phyloP scores from a whole-genome alignment of 306 rosid species.

The Malus sieversii region DNA sequence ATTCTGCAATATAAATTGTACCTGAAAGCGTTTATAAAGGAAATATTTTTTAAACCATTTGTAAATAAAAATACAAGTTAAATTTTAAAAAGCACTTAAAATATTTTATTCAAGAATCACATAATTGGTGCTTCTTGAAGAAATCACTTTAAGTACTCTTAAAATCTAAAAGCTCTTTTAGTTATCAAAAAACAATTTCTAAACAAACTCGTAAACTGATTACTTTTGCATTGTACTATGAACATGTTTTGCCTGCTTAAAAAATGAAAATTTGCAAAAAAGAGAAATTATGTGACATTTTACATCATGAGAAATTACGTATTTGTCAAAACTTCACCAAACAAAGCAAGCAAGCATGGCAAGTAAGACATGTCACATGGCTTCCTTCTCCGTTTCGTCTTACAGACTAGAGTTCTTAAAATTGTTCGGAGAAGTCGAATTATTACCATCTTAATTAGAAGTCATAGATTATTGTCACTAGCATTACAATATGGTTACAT shows the following conservation, averaged over 20 bases:
- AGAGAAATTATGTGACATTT: neutral
- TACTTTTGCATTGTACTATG: too few relatives aligned
- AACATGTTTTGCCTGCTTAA: neutral
- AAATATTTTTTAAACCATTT: too few relatives aligned
- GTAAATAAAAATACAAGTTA: too few relatives aligned
- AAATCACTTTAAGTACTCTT: too few relatives aligned
- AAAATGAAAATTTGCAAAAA: neutral
- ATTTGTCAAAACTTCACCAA: neutral
- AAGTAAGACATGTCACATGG: neutral
- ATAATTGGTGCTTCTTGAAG: too few relatives aligned
- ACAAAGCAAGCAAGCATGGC: neutral
- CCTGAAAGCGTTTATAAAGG: accelerated
- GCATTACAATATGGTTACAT: too few relatives aligned
- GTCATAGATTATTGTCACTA: too few relatives aligned
- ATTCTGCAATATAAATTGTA: neutral
- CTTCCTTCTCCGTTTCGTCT: neutral
- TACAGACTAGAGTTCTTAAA: too few relatives aligned
- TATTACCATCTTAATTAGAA: too few relatives aligned
- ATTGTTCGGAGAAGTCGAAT: neutral
- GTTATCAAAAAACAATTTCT: too few relatives aligned
- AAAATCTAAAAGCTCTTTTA: accelerated
- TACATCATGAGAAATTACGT: neutral
- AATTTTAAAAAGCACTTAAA: too few relatives aligned
- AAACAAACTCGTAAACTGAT: neutral
- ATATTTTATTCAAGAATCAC: too few relatives aligned